Evolutionary conservation across 148 eudicot species (phyloP).

Genomic region (Persicaria tinctoria): DNA sequence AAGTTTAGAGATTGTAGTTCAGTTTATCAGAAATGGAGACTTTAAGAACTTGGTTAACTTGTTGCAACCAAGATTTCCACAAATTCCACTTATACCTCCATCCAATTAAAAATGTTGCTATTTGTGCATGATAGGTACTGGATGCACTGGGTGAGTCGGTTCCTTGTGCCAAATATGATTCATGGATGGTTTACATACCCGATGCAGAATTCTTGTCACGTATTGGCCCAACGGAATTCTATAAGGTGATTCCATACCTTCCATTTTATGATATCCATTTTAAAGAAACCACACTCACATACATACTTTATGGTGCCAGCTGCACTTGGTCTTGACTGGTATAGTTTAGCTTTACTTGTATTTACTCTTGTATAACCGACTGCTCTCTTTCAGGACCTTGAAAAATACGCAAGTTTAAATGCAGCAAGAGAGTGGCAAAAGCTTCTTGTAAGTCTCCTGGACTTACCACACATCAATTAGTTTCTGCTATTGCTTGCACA

Average conservation of each 20-base stretch:
- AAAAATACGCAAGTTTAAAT: conserved; percentile 64
- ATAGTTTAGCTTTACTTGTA: too few relatives aligned
- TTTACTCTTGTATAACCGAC: too few relatives aligned
- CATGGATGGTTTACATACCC: conserved; percentile 95
- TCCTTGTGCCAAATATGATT: conserved; percentile 79
- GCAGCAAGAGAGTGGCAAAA: conserved; percentile 88
- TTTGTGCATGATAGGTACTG: conserved; percentile 45
- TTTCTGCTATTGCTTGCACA: background rate
- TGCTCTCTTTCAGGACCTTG: conserved; percentile 56
- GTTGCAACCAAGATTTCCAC: background rate
- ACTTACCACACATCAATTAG: conserved; percentile 2
- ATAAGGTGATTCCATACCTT: too few relatives aligned
- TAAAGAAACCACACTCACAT: too few relatives aligned
- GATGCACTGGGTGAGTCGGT: conserved; percentile 93
- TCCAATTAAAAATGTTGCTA: background rate
- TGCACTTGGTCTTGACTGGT: too few relatives aligned
- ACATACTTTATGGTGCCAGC: too few relatives aligned
- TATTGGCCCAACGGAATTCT: conserved; percentile 36
- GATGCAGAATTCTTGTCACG: conserved; percentile 91
- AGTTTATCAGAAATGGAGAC: background rate
- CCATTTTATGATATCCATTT: too few relatives aligned
- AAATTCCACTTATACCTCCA: background rate
- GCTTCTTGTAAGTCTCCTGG: conserved; percentile 72
- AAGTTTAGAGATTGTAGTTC: background rate
- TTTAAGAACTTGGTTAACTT: background rate